These are phyloP conservation scores for Zygoascus hellenicus DNA, from an alignment of 1,139 yeast species.

Conservation along the genomic window DNA sequence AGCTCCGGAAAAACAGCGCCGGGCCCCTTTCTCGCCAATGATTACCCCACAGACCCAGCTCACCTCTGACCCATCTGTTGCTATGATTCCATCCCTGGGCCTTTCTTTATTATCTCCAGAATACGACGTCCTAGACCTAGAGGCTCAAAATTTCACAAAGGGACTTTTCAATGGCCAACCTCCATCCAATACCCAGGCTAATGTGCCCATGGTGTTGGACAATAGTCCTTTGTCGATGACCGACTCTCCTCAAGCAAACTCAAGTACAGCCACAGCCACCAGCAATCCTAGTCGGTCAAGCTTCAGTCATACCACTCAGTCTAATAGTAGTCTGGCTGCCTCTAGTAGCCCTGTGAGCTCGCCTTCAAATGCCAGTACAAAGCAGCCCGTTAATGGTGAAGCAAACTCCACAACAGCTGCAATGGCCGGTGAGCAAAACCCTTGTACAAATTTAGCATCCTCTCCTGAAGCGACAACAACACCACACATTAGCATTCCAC, in stretches of 20 bases:
- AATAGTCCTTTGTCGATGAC: constrained; percentile 12
- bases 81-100: constrained; percentile 5
- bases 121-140: constrained; percentile 11
- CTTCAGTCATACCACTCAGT: background rate
- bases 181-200: background rate
- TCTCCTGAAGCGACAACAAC: no score
- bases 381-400: no score
- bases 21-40: constrained; percentile 15
- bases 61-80: constrained; percentile 8
- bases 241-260: constrained; percentile 11
- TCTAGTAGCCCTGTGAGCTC: background rate
- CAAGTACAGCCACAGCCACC: constrained; percentile 7
- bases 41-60: constrained; percentile 12
- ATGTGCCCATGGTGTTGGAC: constrained; percentile 9
- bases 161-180: background rate
- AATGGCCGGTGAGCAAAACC: no score
- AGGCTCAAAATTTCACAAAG: background rate
- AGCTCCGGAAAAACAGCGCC: constrained; percentile 4
- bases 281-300: background rate
- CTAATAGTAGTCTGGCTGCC: background rate
- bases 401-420: no score
- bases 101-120: constrained; percentile 13
- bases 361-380: no score
- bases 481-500: no score
- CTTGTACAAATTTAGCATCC: no score